phyloP scores from a whole-genome alignment of 2,329 filamentous ascomycete species.

The Bipolaris oryzae region DNA sequence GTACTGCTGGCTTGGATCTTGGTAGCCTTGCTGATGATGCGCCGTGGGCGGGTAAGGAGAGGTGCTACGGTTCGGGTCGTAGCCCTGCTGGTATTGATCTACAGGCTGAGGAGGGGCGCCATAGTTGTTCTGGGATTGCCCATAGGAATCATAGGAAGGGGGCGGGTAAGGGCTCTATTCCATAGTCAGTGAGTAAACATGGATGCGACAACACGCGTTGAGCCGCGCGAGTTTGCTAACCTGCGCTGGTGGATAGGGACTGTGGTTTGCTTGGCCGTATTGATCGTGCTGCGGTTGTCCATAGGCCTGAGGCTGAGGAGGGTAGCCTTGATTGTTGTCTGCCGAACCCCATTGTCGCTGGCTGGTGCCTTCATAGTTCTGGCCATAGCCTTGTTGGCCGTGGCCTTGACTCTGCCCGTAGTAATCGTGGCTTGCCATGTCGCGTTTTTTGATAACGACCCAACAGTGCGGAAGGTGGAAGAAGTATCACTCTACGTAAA shows the following conservation, averaged over 20 bases:
- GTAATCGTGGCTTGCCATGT: constrained; percentile 41
- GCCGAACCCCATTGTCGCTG: constrained; percentile 35
- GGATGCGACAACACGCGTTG: constrained; percentile 15
- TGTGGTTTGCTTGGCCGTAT: constrained; percentile 29
- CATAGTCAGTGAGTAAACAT: constrained; percentile 18
- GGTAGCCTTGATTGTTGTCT: constrained; percentile 29
- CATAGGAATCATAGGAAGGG: constrained; percentile 39
- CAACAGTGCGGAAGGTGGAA: not conserved
- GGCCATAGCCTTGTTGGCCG: constrained; percentile 26
- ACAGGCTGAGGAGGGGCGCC: constrained; percentile 35
- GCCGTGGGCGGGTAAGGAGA: constrained; percentile 43
- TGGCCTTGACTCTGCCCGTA: constrained; percentile 38
- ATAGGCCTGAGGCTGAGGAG: constrained; percentile 32
- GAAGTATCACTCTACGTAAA: constrained; percentile 4
- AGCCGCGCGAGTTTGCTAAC: constrained; percentile 18
- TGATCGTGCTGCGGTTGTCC: constrained; percentile 38
- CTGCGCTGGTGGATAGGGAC: constrained; percentile 25
- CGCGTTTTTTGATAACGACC: not conserved
- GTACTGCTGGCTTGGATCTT: constrained; percentile 30
- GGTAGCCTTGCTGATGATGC: constrained; percentile 33
- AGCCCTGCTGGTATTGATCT: constrained; percentile 39
- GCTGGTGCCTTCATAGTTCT: constrained; percentile 33
- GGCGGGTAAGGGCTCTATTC: constrained; percentile 37
- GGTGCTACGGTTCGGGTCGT: constrained; percentile 45
- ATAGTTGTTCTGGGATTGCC: constrained; percentile 33